Evolutionary conservation across 179 eudicot species (phyloP).

Genomic region (Silene vulgaris): DNA sequence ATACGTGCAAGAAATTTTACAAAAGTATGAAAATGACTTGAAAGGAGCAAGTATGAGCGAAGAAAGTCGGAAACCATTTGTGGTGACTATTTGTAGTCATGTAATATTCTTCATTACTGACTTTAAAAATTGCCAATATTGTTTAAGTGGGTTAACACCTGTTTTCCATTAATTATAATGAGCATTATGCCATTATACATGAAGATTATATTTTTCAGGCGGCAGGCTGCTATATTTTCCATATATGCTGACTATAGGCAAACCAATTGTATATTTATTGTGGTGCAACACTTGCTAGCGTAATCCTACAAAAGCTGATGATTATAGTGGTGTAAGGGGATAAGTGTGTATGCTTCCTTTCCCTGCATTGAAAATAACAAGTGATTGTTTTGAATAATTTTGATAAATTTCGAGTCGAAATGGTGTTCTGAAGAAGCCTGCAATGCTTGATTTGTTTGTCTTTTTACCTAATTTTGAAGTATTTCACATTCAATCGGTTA

Average conservation of each 20-base stretch:
- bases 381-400: background rate
- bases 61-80: no score
- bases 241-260: background rate
- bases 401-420: background rate
- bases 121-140: background rate
- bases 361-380: background rate
- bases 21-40: no score
- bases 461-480: no score
- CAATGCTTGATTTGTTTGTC: no score
- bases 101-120: background rate
- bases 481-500: no score
- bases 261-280: background rate
- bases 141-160: conserved; percentile 3
- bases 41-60: no score
- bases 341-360: background rate
- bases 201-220: background rate
- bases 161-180: conserved; percentile 4
- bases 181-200: background rate
- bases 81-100: no score
- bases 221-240: no score
- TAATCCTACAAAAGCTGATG: no score
- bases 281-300: background rate
- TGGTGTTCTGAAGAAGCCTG: no score
- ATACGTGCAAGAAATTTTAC: no score
- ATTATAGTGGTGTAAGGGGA: background rate